Conservation (phyloP, 371 early-diverging fungal genomes). For the Chytridium lagenaria region DNA sequence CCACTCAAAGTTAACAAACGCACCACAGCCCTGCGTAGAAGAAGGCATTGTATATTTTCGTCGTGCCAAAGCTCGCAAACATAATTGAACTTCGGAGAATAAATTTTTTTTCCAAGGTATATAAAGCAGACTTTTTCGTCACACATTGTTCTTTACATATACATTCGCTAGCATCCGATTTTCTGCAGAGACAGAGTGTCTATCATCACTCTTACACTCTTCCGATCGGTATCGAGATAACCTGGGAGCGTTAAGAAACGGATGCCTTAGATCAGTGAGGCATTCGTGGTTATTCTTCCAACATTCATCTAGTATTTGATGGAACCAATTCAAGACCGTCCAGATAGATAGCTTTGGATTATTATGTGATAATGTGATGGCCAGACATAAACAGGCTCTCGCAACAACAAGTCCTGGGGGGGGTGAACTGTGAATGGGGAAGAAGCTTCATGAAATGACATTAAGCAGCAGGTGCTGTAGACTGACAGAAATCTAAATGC, state of each 20-base stretch:
- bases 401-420: too few relatives aligned
- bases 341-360: neutral
- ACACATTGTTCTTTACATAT: neutral
- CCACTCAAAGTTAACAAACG: neutral
- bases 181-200: neutral
- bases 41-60: conserved; percentile 2
- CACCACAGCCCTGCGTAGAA: neutral
- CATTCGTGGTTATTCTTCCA: conserved; percentile 16
- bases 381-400: too few relatives aligned
- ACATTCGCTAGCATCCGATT: neutral
- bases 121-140: neutral
- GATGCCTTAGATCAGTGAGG: neutral
- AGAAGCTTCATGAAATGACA: too few relatives aligned
- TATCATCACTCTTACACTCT: neutral
- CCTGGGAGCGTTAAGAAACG: neutral
- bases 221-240: neutral
- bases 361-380: neutral
- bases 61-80: neutral
- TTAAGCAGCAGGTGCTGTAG: too few relatives aligned
- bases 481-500: too few relatives aligned
- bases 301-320: neutral
- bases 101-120: neutral
- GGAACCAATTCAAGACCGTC: neutral
- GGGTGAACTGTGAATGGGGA: too few relatives aligned
- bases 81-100: conserved; percentile 1